phyloP scores from a whole-genome alignment of 23 red algal genomes.

The Pyropia yezoensis region DNA sequence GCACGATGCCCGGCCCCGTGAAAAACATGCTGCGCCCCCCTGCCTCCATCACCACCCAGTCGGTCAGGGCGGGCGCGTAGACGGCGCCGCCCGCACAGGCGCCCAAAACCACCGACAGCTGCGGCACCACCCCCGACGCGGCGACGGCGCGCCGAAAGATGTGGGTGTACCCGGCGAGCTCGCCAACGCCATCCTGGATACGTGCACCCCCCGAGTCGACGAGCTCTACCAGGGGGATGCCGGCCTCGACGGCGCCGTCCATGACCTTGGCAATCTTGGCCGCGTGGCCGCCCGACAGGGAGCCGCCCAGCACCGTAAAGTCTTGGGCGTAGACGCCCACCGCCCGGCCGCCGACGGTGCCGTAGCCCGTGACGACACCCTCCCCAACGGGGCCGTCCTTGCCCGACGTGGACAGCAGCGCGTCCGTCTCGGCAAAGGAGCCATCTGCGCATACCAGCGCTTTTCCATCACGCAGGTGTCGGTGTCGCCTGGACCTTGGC shows the following conservation, averaged over 20 bases:
- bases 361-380: slow-evolving; percentile 46
- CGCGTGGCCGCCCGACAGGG: slow-evolving; percentile 28
- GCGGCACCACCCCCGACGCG: slow-evolving; percentile 34
- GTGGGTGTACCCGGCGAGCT: slow-evolving; percentile 28
- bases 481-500: no score
- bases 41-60: slow-evolving; percentile 41
- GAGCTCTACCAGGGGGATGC: slow-evolving; percentile 27
- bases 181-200: slow-evolving; percentile 42
- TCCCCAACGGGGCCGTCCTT: slow-evolving; percentile 13
- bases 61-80: slow-evolving; percentile 48
- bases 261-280: slow-evolving; percentile 50
- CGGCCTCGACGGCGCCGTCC: slow-evolving; percentile 21
- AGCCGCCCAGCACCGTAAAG: slow-evolving; percentile 47
- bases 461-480: no score
- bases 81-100: slow-evolving; percentile 53
- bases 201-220: slow-evolving; percentile 48
- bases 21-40: slow-evolving; percentile 30
- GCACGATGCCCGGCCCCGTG: slow-evolving; percentile 35
- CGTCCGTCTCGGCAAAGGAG: slow-evolving; percentile 37
- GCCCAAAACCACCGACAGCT: slow-evolving; percentile 46
- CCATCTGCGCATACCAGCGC: no score
- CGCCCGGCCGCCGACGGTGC: slow-evolving; percentile 17
- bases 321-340: slow-evolving; percentile 45
- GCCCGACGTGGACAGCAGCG: slow-evolving; percentile 12
- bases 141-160: slow-evolving; percentile 38